phyloP scores from a whole-genome alignment of 1,284 basidiomycete genomes.

The Acaromyces ingoldii region DNA sequence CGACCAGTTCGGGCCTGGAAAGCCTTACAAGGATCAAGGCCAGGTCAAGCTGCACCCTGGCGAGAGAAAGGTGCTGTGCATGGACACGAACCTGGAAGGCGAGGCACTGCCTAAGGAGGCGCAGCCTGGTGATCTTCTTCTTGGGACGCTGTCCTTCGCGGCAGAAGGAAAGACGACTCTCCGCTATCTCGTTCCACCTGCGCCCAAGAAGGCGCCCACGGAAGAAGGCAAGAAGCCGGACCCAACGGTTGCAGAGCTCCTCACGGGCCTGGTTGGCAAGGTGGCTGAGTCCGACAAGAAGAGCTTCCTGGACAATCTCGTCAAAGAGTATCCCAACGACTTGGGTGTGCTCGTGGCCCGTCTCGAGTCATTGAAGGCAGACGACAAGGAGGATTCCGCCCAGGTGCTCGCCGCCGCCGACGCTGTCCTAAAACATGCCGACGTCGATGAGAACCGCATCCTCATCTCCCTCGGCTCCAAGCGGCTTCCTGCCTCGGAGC shows the following conservation, averaged over 20 bases:
- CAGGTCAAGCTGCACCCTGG: constrained; percentile 46
- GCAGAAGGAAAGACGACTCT: constrained; percentile 18
- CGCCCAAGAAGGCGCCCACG: constrained; percentile 22
- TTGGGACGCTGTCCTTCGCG: constrained; percentile 42
- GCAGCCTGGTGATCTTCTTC: constrained; percentile 45
- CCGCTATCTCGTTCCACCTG: constrained; percentile 46
- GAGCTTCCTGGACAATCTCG: constrained; percentile 41
- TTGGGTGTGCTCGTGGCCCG: constrained; percentile 42
- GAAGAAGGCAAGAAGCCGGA: constrained; percentile 28
- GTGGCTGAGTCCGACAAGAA: constrained; percentile 43
- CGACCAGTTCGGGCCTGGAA: constrained; percentile 32
- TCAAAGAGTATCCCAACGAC: constrained; percentile 43
- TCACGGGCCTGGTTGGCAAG: constrained; percentile 45
- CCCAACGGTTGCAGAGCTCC: constrained; percentile 36
- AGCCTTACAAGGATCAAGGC: constrained; percentile 29
- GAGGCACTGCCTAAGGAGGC: constrained; percentile 48
- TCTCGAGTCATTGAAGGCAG: constrained; percentile 31
- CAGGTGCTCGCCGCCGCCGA: constrained; percentile 34
- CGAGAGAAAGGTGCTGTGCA: constrained; percentile 39
- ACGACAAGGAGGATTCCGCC: constrained; percentile 12
- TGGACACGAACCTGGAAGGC: constrained; percentile 44
- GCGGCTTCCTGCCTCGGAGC: constrained; percentile 34
- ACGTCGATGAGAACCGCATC: constrained; percentile 41
- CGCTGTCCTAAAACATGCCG: constrained; percentile 18
- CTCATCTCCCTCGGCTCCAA: constrained; percentile 42